These are phyloP conservation scores for Jamesozyma piceae DNA, from an alignment of 805 yeast genomes.

Conservation along the genomic window DNA sequence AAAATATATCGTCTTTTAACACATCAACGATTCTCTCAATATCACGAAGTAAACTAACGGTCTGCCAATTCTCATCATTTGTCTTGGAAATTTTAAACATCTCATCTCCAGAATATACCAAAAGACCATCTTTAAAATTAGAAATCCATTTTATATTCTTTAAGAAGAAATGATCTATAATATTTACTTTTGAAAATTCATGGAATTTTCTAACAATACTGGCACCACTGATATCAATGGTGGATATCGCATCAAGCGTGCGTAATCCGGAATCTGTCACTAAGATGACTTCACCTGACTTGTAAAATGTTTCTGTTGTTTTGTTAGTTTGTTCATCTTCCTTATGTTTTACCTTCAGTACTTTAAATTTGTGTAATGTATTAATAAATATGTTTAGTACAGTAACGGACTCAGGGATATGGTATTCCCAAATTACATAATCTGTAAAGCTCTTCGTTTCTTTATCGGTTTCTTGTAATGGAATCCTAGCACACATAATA, in stretches of 20 bases:
- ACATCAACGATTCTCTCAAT: conserved; percentile 27
- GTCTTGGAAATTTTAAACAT: conserved; percentile 13
- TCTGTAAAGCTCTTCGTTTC: conserved; percentile 9
- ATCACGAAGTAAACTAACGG: conserved; percentile 11
- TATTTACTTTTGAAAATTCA: conserved; percentile 12
- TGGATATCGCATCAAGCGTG: conserved; percentile 25
- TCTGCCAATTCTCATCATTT: conserved; percentile 12
- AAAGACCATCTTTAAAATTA: conserved; percentile 18
- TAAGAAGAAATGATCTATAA: conserved; percentile 5
- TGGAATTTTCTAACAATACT: conserved; percentile 19
- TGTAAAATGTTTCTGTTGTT: conserved; percentile 15
- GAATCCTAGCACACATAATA: conserved; percentile 22
- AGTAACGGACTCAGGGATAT: conserved; percentile 10
- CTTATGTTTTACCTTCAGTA: conserved; percentile 15
- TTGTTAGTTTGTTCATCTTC: conserved; percentile 7
- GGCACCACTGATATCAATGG: conserved; percentile 16
- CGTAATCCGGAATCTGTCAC: conserved; percentile 11
- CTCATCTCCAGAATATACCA: conserved; percentile 13
- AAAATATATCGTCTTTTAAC: conserved; percentile 15
- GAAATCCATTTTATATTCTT: conserved; percentile 20
- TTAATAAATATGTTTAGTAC: conserved; percentile 17
- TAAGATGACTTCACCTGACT: conserved; percentile 26
- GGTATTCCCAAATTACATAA: conserved; percentile 22
- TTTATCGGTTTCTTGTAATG: conserved; percentile 11
- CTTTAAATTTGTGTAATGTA: conserved; percentile 15